Percentiles rank a stretch among this genome's conserved stretches.
These are phyloP conservation scores for Tylopilus cervinicoccineus DNA, from an alignment of 768 basidiomycete species.

Conservation along the genomic window DNA sequence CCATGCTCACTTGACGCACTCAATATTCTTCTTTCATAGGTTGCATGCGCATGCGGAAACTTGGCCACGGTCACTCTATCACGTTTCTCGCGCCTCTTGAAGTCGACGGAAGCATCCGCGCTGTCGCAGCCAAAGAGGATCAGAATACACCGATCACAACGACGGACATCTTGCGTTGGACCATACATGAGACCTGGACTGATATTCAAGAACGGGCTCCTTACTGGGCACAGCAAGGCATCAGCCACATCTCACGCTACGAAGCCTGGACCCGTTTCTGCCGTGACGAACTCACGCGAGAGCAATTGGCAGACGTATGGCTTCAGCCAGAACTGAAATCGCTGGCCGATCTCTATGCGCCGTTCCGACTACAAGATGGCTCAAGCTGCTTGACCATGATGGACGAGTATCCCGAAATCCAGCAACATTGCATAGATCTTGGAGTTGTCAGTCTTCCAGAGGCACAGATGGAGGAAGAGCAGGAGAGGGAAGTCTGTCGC, in stretches of 20 bases:
- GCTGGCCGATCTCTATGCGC: neutral
- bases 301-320: neutral
- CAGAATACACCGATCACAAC: neutral
- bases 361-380: too few species aligned
- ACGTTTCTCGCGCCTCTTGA: slow-evolving; percentile 42
- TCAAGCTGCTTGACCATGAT: too few species aligned
- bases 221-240: slow-evolving; percentile 24
- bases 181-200: slow-evolving; percentile 39
- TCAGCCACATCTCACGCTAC: slow-evolving; percentile 3
- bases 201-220: neutral
- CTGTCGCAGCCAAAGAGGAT: slow-evolving; percentile 7
- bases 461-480: neutral
- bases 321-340: neutral
- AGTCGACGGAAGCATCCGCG: slow-evolving; percentile 35
- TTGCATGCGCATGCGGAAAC: slow-evolving; percentile 49
- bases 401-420: too few species aligned
- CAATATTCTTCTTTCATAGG: slow-evolving; percentile 22
- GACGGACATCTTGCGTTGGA: slow-evolving; percentile 39
- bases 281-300: neutral
- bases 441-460: neutral
- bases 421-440: neutral
- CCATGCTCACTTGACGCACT: too few species aligned
- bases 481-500: neutral
- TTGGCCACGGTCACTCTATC: slow-evolving; percentile 43
- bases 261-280: slow-evolving; percentile 14